Evolutionary conservation across 1,284 basidiomycete genomes (phyloP).

Genomic region (Abortiporus biennis): DNA sequence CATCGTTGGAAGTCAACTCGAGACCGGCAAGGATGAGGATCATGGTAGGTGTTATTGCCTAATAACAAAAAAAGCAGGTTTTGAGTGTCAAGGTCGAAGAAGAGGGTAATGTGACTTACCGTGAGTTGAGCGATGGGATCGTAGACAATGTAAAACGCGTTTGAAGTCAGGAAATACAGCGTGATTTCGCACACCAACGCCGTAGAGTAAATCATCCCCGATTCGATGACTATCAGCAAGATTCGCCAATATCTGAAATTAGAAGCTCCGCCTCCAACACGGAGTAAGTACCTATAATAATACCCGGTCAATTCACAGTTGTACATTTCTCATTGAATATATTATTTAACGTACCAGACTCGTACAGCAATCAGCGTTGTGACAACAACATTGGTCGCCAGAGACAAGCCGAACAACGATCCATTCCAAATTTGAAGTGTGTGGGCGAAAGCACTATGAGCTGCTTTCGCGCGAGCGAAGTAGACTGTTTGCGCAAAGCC

Average conservation of each 20-base stretch:
- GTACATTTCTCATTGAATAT: neutral
- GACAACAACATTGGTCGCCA: constrained; percentile 30
- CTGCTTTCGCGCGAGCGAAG: constrained; percentile 25
- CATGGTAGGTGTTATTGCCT: constrained; percentile 28
- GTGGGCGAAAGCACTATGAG: constrained; percentile 29
- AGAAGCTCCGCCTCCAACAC: constrained; percentile 13
- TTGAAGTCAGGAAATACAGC: constrained; percentile 30
- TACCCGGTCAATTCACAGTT: neutral
- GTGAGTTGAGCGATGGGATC: constrained; percentile 35
- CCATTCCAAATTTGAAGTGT: constrained; percentile 30
- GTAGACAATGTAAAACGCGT: constrained; percentile 35
- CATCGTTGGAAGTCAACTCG: constrained; percentile 26
- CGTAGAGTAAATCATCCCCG: constrained; percentile 32
- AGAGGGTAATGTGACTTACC: constrained; percentile 16
- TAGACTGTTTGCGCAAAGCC: constrained; percentile 30
- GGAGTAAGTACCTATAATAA: constrained; percentile 23
- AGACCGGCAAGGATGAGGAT: constrained; percentile 29
- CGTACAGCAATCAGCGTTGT: constrained; percentile 29
- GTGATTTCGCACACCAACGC: constrained; percentile 32
- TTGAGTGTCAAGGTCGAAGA: neutral
- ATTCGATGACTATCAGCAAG: constrained; percentile 32
- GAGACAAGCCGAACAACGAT: constrained; percentile 31
- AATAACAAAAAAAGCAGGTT: neutral
- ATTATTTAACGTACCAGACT: constrained; percentile 24
- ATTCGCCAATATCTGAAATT: constrained; percentile 27